Percentiles rank a stretch among this genome's conserved stretches.
These are phyloP conservation scores for Glonium stellatum DNA, from an alignment of 495 filamentous ascomycete species.

Conservation along the genomic window DNA sequence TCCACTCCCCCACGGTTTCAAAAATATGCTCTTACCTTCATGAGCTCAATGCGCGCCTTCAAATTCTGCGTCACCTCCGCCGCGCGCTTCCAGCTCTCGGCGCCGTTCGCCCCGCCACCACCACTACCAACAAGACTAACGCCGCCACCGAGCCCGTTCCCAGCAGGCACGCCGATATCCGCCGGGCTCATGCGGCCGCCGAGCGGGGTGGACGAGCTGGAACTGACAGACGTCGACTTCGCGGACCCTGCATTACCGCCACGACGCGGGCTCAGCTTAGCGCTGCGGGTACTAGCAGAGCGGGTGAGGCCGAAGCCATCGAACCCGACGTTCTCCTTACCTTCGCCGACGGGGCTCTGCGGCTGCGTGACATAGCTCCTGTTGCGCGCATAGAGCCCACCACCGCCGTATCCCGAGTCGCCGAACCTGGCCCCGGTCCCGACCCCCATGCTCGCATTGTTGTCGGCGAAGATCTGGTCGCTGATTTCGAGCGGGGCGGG, in stretches of 20 bases:
- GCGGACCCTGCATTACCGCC: conserved; percentile 23
- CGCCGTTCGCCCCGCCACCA: conserved; percentile 45
- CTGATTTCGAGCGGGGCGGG: conserved; percentile 37
- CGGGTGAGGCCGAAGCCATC: conserved; percentile 29
- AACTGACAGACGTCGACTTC: conserved; percentile 34
- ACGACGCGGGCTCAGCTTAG: conserved; percentile 48
- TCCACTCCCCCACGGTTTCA: neutral
- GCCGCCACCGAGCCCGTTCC: no score
- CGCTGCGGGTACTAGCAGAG: conserved; percentile 26
- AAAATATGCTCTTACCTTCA: conserved; percentile 54
- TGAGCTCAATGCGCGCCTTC: conserved; percentile 90
- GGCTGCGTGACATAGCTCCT: conserved; percentile 28
- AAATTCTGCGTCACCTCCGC: conserved; percentile 98
- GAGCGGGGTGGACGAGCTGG: conserved; percentile 28
- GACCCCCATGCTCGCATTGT: neutral
- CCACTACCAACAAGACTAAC: conserved; percentile 35
- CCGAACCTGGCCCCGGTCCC: conserved; percentile 12
- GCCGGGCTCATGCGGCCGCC: conserved; percentile 17
- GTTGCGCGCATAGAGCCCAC: conserved; percentile 36
- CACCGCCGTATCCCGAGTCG: conserved; percentile 35
- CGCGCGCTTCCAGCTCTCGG: conserved; percentile 94
- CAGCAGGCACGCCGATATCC: conserved; percentile 23
- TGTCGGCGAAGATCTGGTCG: conserved; percentile 30
- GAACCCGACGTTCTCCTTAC: conserved; percentile 55
- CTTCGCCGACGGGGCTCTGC: conserved; percentile 27